Evolutionary conservation across 1,284 basidiomycete genomes (phyloP).

Genomic region (Ustilago tritici): DNA sequence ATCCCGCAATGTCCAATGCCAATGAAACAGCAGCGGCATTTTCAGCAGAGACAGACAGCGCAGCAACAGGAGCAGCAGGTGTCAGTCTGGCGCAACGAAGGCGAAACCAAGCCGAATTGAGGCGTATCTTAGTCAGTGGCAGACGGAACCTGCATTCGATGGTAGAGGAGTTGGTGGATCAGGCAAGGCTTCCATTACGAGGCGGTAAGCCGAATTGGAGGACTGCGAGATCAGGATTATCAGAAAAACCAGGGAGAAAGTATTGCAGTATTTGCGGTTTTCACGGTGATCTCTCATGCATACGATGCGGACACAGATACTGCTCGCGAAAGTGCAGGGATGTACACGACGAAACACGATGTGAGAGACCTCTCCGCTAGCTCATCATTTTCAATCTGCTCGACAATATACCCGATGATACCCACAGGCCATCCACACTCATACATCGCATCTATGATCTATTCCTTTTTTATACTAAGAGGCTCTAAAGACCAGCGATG

Average conservation of each 20-base stretch:
- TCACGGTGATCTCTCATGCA: conserved; percentile 41
- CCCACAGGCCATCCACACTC: neutral
- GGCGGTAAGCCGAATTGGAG: conserved; percentile 24
- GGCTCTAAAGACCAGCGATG: conserved; percentile 38
- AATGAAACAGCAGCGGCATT: neutral
- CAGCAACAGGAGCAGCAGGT: neutral
- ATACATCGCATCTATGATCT: neutral
- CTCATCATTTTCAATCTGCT: neutral
- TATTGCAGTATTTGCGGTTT: conserved; percentile 50
- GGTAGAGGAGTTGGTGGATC: conserved; percentile 39
- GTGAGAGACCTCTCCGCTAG: conserved; percentile 40
- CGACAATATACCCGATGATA: conserved; percentile 16
- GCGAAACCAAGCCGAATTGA: conserved; percentile 40
- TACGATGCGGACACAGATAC: conserved; percentile 40
- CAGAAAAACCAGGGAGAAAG: conserved; percentile 21
- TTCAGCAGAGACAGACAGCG: conserved; percentile 4
- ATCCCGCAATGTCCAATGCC: neutral
- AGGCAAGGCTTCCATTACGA: conserved; percentile 30
- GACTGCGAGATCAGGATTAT: conserved; percentile 21
- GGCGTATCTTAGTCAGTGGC: conserved; percentile 28
- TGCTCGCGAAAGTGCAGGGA: conserved; percentile 37
- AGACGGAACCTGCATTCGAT: conserved; percentile 34
- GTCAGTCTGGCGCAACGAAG: conserved; percentile 31
- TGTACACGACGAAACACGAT: conserved; percentile 43
- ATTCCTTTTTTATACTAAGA: neutral